Percentiles rank a stretch among this genome's conserved stretches.
phyloP scores from a whole-genome alignment of 495 filamentous ascomycete species.

The Achaetomiella virescens region DNA sequence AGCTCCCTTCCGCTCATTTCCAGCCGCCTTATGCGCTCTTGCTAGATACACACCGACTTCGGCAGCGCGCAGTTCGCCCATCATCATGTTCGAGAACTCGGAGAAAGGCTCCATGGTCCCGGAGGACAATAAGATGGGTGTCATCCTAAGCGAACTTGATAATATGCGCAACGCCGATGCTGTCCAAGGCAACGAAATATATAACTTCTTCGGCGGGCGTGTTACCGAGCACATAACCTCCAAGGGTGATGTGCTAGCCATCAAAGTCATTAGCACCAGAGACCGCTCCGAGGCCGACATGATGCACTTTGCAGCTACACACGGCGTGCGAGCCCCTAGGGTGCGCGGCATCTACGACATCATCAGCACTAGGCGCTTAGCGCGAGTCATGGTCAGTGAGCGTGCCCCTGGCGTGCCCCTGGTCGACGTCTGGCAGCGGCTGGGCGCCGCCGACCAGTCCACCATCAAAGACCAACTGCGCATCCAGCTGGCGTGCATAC shows the following conservation, averaged over 20 bases:
- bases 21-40: too few relatives aligned
- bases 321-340: neutral
- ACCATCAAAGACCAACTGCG: neutral
- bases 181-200: neutral
- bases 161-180: neutral
- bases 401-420: neutral
- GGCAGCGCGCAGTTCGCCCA: too few relatives aligned
- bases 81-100: too few relatives aligned
- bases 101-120: too few relatives aligned
- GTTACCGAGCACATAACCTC: neutral
- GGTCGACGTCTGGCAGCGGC: neutral
- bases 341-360: slow-evolving; percentile 7
- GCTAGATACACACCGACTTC: too few relatives aligned
- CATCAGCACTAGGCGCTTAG: neutral
- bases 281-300: neutral
- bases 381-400: slow-evolving; percentile 2
- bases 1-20: too few relatives aligned
- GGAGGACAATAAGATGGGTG: too few relatives aligned
- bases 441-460: neutral
- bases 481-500: neutral
- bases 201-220: slow-evolving; percentile 2
- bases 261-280: neutral
- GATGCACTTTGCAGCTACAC: neutral
- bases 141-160: too few relatives aligned
- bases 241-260: neutral